Conservation (phyloP, 202 grass and related monocot species). For the Hordeum pubiflorum region DNA sequence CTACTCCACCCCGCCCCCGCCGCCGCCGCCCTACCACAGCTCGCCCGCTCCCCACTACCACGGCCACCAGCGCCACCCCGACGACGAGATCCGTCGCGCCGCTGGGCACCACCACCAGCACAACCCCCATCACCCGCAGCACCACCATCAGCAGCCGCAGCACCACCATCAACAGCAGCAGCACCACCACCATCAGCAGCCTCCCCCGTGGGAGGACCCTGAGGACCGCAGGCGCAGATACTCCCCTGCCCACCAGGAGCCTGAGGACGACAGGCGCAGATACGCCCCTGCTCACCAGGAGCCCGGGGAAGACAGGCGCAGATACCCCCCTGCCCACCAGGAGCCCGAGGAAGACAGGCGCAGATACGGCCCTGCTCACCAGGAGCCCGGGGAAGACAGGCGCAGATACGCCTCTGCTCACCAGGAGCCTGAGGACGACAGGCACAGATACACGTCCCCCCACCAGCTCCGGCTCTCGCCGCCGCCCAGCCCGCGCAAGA, state of each 20-base stretch:
- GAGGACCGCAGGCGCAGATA: constrained; percentile 13
- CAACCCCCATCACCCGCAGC: not conserved
- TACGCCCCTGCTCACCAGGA: not conserved
- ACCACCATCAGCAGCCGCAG: not conserved
- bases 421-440: constrained; percentile 22
- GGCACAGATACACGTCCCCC: not conserved
- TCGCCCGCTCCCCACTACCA: not conserved
- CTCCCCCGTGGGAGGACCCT: not conserved
- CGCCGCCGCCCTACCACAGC: constrained; percentile 3
- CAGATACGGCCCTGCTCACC: not conserved
- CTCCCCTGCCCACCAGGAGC: not conserved
- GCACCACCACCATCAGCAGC: not conserved
- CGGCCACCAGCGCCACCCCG: not conserved
- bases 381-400: constrained; percentile 8
- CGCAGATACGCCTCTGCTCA: not conserved
- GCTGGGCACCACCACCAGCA: constrained; percentile 2
- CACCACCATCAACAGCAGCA: not conserved
- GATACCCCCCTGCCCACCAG: not conserved
- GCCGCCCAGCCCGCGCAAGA: constrained; percentile 17
- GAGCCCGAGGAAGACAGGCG: constrained; percentile 15
- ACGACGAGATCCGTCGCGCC: constrained; percentile 14
- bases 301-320: constrained; percentile 8
- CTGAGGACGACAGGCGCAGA: constrained; percentile 4
- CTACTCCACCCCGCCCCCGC: constrained; percentile 25
- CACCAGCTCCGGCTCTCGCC: constrained; percentile 8